phyloP scores from a whole-genome alignment of 257 asterid species.

The Penstemon davidsonii region DNA sequence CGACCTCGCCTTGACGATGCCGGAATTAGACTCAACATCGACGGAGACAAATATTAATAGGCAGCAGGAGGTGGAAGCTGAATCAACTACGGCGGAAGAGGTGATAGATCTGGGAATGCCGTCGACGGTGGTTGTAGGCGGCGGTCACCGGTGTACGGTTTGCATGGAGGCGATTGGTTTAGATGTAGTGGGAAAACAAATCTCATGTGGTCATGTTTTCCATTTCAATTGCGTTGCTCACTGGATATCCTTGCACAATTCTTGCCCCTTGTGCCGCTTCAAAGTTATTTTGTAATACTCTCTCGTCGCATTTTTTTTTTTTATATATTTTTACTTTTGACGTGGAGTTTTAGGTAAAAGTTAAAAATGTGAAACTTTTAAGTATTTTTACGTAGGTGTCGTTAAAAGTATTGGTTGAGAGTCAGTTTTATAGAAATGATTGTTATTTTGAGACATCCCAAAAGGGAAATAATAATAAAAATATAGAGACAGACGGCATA shows the following conservation, averaged over 20 bases:
- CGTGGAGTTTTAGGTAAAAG: no score
- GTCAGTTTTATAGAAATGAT: no score
- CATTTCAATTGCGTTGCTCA: constrained; percentile 2
- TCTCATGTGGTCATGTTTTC: constrained; percentile 14
- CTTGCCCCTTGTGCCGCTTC: constrained; percentile 18
- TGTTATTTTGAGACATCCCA: no score
- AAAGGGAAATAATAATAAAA: no score
- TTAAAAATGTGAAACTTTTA: no score
- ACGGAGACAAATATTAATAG: background rate
- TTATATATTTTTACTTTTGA: no score
- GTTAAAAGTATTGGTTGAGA: no score
- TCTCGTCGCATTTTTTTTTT: no score
- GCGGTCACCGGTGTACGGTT: background rate
- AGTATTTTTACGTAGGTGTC: no score
- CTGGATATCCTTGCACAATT: background rate
- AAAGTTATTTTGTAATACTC: background rate
- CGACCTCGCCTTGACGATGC: constrained; percentile 6
- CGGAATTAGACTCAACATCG: background rate
- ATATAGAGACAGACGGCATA: no score
- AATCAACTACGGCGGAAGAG: background rate
- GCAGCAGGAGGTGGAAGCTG: background rate
- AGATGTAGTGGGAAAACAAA: background rate
- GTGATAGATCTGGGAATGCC: background rate
- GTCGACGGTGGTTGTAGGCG: background rate
- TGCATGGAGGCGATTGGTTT: constrained; percentile 6